phyloP scores from a whole-genome alignment of 2,329 filamentous ascomycete species.

The Claviceps arundinis region DNA sequence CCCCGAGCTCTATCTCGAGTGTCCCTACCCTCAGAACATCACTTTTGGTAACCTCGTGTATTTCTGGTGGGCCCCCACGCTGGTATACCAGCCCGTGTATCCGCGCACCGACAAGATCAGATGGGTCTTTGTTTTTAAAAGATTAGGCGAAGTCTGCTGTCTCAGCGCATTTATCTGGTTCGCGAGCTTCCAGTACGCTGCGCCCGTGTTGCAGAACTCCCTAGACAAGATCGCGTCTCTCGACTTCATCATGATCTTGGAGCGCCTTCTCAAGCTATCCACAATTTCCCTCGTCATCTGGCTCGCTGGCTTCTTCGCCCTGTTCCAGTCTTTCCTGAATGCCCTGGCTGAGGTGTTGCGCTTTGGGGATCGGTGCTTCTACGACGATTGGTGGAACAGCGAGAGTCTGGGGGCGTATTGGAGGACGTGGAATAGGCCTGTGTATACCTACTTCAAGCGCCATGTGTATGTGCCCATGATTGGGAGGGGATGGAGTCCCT shows the following conservation, averaged over 20 bases:
- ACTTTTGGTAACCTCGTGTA: constrained; percentile 79
- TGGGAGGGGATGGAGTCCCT: constrained; percentile 64
- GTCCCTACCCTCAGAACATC: constrained; percentile 85
- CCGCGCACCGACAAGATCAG: constrained; percentile 70
- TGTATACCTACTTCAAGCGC: constrained; percentile 91
- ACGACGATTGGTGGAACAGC: constrained; percentile 97
- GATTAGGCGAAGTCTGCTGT: constrained; percentile 62
- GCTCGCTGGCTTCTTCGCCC: constrained; percentile 92
- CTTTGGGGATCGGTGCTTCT: constrained; percentile 90
- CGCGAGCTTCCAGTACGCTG: constrained; percentile 83
- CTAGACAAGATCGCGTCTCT: constrained; percentile 74
- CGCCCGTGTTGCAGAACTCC: constrained; percentile 79
- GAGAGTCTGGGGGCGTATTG: constrained; percentile 78
- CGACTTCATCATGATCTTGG: constrained; percentile 68
- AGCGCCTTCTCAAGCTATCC: constrained; percentile 85
- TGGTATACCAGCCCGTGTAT: constrained; percentile 95
- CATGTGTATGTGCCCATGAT: constrained; percentile 86
- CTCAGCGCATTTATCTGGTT: constrained; percentile 91
- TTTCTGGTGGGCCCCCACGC: constrained; percentile 95
- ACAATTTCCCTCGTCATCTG: constrained; percentile 94
- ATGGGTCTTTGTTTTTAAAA: constrained; percentile 79
- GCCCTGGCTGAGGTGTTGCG: constrained; percentile 77
- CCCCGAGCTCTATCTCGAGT: constrained; percentile 68
- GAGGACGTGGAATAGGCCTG: constrained; percentile 95
- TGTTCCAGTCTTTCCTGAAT: constrained; percentile 90